These are phyloP conservation scores for Prunus mume DNA, from an alignment of 306 rosid species.

Conservation along the genomic window DNA sequence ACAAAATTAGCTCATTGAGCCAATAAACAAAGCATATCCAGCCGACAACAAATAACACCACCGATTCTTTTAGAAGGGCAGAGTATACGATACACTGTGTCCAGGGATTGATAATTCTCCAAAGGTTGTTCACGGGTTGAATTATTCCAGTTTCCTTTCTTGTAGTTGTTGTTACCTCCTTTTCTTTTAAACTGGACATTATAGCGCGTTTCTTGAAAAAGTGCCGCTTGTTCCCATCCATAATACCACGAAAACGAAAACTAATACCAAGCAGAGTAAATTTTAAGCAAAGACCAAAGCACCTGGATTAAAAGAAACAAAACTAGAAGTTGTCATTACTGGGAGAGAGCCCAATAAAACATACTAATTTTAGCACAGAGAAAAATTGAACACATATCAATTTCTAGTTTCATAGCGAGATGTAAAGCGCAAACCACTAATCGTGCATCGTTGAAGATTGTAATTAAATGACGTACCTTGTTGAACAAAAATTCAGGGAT, in stretches of 20 bases:
- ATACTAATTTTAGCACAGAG: not conserved
- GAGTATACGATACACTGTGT: slow-evolving; percentile 33
- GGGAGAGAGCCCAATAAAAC: not conserved
- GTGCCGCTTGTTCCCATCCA: slow-evolving; percentile 30
- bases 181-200: slow-evolving; percentile 23
- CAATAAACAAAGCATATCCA: too few species aligned
- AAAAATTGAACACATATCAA: not conserved
- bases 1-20: too few species aligned
- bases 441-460: not conserved
- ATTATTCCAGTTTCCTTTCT: slow-evolving; percentile 24
- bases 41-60: too few species aligned
- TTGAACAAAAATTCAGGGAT: not conserved
- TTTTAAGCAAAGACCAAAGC: not conserved
- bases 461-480: not conserved
- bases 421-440: not conserved
- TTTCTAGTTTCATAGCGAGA: not conserved
- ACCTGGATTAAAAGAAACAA: not conserved
- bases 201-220: slow-evolving; percentile 12
- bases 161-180: slow-evolving; percentile 12
- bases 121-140: slow-evolving; percentile 8
- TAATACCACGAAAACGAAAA: not conserved
- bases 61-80: slow-evolving; percentile 39
- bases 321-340: too few species aligned
- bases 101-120: slow-evolving; percentile 19
- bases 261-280: not conserved